Conservation (phyloP, 306 rosid genomes). For the Quercus robur region DNA sequence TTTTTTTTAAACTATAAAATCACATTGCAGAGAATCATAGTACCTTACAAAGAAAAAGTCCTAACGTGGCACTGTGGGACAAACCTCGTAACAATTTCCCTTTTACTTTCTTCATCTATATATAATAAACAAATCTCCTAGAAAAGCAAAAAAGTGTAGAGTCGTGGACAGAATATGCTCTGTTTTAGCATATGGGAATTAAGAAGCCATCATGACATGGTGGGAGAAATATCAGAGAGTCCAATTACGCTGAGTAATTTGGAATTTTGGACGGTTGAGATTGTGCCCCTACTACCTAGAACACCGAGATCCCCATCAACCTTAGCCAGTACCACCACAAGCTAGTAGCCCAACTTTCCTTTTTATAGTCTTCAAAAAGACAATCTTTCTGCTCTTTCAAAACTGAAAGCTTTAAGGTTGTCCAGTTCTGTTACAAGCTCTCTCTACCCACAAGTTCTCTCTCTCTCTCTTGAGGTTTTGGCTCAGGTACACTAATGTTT, state of each 20-base stretch:
- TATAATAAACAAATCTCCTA: neutral
- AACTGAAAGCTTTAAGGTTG: neutral
- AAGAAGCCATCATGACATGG: neutral
- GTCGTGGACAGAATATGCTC: neutral
- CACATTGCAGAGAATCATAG: too few relatives aligned
- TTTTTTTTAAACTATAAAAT: too few relatives aligned
- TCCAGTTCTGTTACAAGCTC: too few relatives aligned
- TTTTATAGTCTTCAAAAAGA: neutral
- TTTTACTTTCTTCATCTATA: neutral
- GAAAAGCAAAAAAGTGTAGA: neutral
- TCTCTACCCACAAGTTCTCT: too few relatives aligned
- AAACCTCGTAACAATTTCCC: neutral
- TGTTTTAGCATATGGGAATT: neutral
- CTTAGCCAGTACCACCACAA: neutral
- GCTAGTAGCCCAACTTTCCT: neutral
- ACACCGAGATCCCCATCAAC: neutral
- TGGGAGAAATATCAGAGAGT: too few relatives aligned
- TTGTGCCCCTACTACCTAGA: neutral
- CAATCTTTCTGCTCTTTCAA: neutral
- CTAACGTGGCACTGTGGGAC: too few relatives aligned
- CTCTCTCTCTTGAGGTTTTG: neutral
- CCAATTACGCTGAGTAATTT: neutral
- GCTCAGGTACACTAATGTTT: constrained; percentile 7
- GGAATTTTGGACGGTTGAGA: neutral
- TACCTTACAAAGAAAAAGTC: too few relatives aligned